phyloP scores from a whole-genome alignment of 2,329 filamentous ascomycete species.

The Xylaria sp. region DNA sequence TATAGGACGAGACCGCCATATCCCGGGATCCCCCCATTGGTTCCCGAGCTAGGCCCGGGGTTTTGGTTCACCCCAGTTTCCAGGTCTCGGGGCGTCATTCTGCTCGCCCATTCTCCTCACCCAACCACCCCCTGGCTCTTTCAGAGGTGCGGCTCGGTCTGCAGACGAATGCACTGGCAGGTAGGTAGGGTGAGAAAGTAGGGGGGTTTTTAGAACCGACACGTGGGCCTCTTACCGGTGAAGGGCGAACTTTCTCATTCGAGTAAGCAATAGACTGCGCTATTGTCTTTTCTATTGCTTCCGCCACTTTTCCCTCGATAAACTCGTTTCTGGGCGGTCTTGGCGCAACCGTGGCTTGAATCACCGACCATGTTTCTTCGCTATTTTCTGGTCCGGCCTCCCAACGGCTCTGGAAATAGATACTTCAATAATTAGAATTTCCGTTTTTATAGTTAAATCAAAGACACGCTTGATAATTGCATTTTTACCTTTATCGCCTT shows the following conservation, averaged over 20 bases:
- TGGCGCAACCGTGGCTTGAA: slow-evolving; percentile 29
- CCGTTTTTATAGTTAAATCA: neutral
- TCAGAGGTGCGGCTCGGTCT: slow-evolving; percentile 32
- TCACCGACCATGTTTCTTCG: neutral
- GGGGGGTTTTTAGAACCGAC: slow-evolving; percentile 1
- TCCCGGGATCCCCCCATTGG: slow-evolving; percentile 29
- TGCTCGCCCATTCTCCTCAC: neutral
- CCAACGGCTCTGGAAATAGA: slow-evolving; percentile 30
- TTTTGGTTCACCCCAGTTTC: slow-evolving; percentile 36
- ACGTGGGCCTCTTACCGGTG: slow-evolving; percentile 31
- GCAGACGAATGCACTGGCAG: slow-evolving; percentile 1
- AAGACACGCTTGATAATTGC: neutral
- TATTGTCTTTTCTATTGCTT: slow-evolving; percentile 33
- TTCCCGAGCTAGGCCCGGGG: slow-evolving; percentile 25
- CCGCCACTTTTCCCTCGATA: slow-evolving; percentile 20
- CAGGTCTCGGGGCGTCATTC: slow-evolving; percentile 30
- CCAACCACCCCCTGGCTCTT: neutral
- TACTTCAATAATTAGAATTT: neutral
- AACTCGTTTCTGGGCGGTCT: slow-evolving; percentile 9
- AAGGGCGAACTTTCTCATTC: slow-evolving; percentile 9
- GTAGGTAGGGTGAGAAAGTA: slow-evolving; percentile 14
- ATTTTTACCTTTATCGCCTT: neutral
- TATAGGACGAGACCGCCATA: slow-evolving; percentile 11
- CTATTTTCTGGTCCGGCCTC: slow-evolving; percentile 4
- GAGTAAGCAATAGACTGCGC: slow-evolving; percentile 34